Percentiles rank a stretch among this genome's conserved stretches.
phyloP scores from a whole-genome alignment of 257 asterid species.

The Rauvolfia tetraphylla region DNA sequence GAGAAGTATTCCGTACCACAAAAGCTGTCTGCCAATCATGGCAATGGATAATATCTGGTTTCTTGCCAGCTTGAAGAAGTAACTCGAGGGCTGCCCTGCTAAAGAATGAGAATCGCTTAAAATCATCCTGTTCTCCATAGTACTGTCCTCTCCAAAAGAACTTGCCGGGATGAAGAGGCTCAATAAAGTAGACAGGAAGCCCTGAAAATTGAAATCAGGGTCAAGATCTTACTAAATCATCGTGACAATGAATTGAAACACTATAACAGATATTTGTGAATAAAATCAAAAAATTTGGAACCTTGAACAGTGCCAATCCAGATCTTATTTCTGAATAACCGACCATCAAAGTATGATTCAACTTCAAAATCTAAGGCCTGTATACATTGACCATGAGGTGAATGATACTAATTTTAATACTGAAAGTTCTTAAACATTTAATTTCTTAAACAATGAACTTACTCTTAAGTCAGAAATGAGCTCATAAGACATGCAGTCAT shows the following conservation, averaged over 20 bases:
- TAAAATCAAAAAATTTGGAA: conserved; percentile 23
- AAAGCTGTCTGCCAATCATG: conserved; percentile 99
- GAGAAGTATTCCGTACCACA: conserved; percentile 48
- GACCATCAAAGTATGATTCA: conserved; percentile 92
- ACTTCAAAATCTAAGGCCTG: conserved; percentile 83
- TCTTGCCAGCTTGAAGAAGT: conserved; percentile 81
- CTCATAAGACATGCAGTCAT: conserved; percentile 86
- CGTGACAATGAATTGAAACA: conserved; percentile 19
- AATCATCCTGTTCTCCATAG: conserved; percentile 92
- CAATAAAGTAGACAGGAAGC: conserved; percentile 93
- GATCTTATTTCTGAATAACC: conserved; percentile 68
- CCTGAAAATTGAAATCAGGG: conserved; percentile 45
- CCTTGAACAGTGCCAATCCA: conserved; percentile 99
- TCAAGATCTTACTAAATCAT: background rate
- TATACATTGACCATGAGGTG: conserved; percentile 22
- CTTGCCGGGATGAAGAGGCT: conserved; percentile 85
- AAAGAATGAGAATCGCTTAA: conserved; percentile 94
- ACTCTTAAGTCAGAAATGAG: conserved; percentile 67
- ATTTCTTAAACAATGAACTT: conserved; percentile 17
- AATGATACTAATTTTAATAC: conserved; percentile 15
- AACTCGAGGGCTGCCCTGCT: conserved; percentile 99
- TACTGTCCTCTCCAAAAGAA: conserved; percentile 94
- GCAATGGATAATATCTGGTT: conserved; percentile 88
- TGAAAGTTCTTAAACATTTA: conserved; percentile 1
- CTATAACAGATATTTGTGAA: conserved; percentile 4